Evolutionary conservation across 768 basidiomycete genomes (phyloP).

Genomic region (Leccinellum albellum): DNA sequence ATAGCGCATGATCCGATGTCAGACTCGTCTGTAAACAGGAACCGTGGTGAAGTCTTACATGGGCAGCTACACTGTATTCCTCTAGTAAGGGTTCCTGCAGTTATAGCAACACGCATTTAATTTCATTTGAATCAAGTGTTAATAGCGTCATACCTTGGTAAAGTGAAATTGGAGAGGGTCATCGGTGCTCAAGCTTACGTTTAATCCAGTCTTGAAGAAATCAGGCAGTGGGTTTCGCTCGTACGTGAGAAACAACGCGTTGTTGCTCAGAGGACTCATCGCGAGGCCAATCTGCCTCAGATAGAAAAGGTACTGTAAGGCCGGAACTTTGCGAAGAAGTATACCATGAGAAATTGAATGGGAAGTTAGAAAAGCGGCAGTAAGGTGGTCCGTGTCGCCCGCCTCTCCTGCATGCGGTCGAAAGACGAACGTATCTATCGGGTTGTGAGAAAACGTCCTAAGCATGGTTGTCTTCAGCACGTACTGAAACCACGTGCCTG

Average conservation of each 20-base stretch:
- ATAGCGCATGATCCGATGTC: slow-evolving; percentile 1
- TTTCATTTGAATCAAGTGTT: not conserved
- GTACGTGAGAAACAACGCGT: slow-evolving; percentile 93
- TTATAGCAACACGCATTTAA: not conserved
- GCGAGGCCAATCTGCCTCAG: slow-evolving; percentile 97
- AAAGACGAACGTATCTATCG: slow-evolving; percentile 88
- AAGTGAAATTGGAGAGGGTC: slow-evolving; percentile 97
- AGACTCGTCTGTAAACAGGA: not conserved
- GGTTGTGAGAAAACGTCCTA: slow-evolving; percentile 29
- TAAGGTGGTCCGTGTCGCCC: slow-evolving; percentile 95
- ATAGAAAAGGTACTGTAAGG: slow-evolving; percentile 95
- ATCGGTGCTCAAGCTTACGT: slow-evolving; percentile 94
- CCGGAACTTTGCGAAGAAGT: slow-evolving; percentile 93
- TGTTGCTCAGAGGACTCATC: slow-evolving; percentile 98
- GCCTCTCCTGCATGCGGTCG: slow-evolving; percentile 98
- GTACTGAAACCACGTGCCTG: slow-evolving; percentile 84
- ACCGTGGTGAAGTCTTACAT: slow-evolving; percentile 50
- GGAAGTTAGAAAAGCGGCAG: slow-evolving; percentile 92
- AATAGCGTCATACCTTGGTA: slow-evolving; percentile 67
- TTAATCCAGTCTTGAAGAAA: slow-evolving; percentile 94
- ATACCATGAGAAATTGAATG: slow-evolving; percentile 99
- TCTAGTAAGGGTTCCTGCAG: slow-evolving; percentile 86
- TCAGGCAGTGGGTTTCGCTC: slow-evolving; percentile 96
- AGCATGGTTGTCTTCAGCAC: slow-evolving; percentile 23
- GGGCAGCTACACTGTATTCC: slow-evolving; percentile 97